Evolutionary conservation across 2,329 filamentous ascomycete genomes (phyloP).

Genomic region (Sporothrix phasma): DNA sequence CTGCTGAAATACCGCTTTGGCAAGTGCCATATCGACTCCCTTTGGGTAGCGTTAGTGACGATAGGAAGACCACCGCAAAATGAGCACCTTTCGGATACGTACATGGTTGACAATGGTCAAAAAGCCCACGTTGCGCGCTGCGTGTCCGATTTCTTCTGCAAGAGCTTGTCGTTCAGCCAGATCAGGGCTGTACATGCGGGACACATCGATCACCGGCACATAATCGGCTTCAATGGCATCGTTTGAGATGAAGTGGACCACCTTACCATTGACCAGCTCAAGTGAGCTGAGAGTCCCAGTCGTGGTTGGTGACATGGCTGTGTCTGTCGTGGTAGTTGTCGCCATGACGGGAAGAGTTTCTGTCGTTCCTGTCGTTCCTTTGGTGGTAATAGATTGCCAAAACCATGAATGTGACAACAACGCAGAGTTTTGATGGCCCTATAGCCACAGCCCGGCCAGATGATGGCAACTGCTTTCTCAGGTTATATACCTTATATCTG

Average conservation of each 20-base stretch:
- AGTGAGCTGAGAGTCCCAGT: conserved; percentile 12
- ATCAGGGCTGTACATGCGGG: conserved; percentile 29
- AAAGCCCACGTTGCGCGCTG: conserved; percentile 33
- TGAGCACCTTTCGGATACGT: not conserved
- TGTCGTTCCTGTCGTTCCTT: too few species aligned
- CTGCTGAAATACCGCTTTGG: conserved; percentile 27
- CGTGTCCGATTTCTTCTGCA: conserved; percentile 32
- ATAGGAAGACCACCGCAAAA: not conserved
- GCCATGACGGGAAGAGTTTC: not conserved
- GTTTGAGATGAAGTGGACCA: conserved; percentile 23
- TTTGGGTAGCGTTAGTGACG: conserved; percentile 10
- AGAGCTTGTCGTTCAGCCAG: conserved; percentile 29
- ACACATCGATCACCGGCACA: conserved; percentile 36
- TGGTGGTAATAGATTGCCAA: not conserved
- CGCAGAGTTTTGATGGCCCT: not conserved
- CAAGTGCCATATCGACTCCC: conserved; percentile 25
- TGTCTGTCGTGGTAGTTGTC: not conserved
- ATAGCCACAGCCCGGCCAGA: not conserved
- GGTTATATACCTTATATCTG: not conserved
- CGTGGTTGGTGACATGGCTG: not conserved
- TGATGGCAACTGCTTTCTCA: not conserved
- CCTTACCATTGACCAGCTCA: conserved; percentile 21
- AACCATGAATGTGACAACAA: not conserved
- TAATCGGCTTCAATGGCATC: conserved; percentile 21
- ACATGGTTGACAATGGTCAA: conserved; percentile 33